Base-by-base conservation (phyloP, 1,284 basidiomycete genomes). In the Irpex sp. region DNA sequence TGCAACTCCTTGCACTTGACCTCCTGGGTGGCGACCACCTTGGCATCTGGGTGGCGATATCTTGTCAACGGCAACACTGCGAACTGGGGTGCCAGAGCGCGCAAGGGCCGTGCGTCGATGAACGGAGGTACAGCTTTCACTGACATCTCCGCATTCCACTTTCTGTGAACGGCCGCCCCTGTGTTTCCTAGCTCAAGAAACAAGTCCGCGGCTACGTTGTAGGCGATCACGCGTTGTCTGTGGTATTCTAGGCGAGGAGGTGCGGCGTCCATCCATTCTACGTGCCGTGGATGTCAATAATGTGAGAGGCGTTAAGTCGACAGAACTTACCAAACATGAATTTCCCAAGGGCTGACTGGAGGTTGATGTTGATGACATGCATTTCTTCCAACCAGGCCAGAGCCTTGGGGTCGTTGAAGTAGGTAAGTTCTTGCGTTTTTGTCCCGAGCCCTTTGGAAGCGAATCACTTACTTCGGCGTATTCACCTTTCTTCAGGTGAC, bases 161-260 rank as follows among this genome's bases (percentile, higher is more conserved):
- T 60, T 10, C 67, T 58, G 48, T 68, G 66, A 23, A 64, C 59
- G 1, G 66, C 69, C 5, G 63, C 47, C 6, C 65, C 66, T 4
- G 69, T 70, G 59, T 69, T 69, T 0, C 67, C 65, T 2, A 70
- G 64, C 54, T 56, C 52, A 21, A 68, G 60, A 57, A 66, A 68
- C 7, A 68, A 56, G 28, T 69, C 64, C 2, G 65, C 65, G 6
- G 66, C 61, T 10, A 54, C 58, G 36, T 57, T 42, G 36, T 67
- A 61, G 2, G 63, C 65, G 7, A 56, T 65, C 1, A 70, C 39
- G 3, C 65, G 62, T 39, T 69, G 63, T 3, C 63, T 48, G 35
- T 64, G 62, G 48, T 65, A 68, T 21, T 67, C 66, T 54, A n/a
- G n/a, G n/a, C 39, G 39, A 45, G 12, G 12, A 4, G n/a, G 14